Evolutionary conservation across 768 basidiomycete genomes (phyloP).

Genomic region (Trametes gibbosa): DNA sequence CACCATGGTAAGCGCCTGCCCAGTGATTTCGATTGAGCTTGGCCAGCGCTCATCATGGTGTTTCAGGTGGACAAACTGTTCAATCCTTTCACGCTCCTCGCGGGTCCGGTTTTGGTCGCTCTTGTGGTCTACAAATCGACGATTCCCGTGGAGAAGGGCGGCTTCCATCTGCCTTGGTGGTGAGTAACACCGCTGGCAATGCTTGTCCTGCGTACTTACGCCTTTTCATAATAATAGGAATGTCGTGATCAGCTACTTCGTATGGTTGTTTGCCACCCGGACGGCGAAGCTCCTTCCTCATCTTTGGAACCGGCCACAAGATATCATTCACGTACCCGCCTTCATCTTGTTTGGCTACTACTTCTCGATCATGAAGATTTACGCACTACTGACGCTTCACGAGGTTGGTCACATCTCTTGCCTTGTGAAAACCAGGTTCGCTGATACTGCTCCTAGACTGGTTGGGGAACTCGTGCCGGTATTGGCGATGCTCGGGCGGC

Average conservation of each 20-base stretch:
- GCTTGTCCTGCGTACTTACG: background rate
- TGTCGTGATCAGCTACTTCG: conserved; percentile 60
- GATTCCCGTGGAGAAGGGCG: conserved; percentile 59
- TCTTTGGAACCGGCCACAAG: conserved; percentile 54
- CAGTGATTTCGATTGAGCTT: background rate
- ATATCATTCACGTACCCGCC: conserved; percentile 58
- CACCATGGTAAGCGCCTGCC: conserved; percentile 66
- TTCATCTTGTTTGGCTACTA: conserved; percentile 89
- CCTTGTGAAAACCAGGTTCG: background rate
- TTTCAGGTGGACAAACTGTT: conserved; percentile 76
- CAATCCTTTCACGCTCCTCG: conserved; percentile 83
- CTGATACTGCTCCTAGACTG: conserved; percentile 51
- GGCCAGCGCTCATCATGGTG: conserved; percentile 7
- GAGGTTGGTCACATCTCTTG: conserved; percentile 49
- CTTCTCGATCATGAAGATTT: conserved; percentile 93
- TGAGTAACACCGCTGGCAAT: conserved; percentile 42
- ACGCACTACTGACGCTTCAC: conserved; percentile 86
- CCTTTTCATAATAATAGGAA: conserved; percentile 59
- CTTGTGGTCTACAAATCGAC: conserved; percentile 80
- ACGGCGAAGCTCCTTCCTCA: conserved; percentile 73
- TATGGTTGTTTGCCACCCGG: conserved; percentile 69
- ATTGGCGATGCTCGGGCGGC: conserved; percentile 82
- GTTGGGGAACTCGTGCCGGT: conserved; percentile 94
- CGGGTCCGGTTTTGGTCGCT: conserved; percentile 77
- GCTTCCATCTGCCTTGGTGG: conserved; percentile 84